A percentile compares a stretch with the other conserved stretches of the same genome.
These are phyloP conservation scores for Bothriochloa decipiens DNA, from an alignment of 176 grass and related monocot species.

Conservation along the genomic window DNA sequence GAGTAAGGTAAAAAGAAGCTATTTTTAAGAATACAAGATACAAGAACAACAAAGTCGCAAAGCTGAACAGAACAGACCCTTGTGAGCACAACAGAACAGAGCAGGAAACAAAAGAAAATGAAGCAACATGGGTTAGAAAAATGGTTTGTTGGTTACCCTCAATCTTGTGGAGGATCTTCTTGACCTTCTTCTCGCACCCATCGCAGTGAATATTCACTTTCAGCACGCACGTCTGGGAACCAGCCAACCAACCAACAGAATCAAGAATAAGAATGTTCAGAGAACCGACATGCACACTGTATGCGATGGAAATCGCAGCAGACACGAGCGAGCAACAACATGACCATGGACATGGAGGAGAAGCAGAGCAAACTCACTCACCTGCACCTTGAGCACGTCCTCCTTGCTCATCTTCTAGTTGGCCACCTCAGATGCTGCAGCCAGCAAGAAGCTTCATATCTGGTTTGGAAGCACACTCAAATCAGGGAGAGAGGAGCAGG, in stretches of 20 bases:
- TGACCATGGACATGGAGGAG: neutral
- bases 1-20: neutral
- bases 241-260: neutral
- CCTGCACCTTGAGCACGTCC: conserved; percentile 75
- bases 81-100: neutral
- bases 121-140: neutral
- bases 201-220: conserved; percentile 96
- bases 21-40: neutral
- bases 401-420: conserved; percentile 72
- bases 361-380: conserved; percentile 1
- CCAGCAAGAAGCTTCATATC: conserved; percentile 36
- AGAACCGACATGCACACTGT: neutral
- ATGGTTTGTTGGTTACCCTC: conserved; percentile 45
- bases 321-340: neutral
- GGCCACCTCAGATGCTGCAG: neutral
- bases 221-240: conserved; percentile 64
- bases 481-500: conserved; percentile 40
- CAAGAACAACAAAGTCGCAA: neutral
- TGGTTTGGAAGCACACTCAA: conserved; percentile 41
- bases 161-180: conserved; percentile 87
- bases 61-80: neutral
- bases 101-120: neutral
- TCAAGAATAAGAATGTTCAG: neutral
- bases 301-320: conserved; percentile 12
- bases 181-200: conserved; percentile 93